phyloP scores from a whole-genome alignment of 2,329 filamentous ascomycete species.

The Arthrocladium fulminans region DNA sequence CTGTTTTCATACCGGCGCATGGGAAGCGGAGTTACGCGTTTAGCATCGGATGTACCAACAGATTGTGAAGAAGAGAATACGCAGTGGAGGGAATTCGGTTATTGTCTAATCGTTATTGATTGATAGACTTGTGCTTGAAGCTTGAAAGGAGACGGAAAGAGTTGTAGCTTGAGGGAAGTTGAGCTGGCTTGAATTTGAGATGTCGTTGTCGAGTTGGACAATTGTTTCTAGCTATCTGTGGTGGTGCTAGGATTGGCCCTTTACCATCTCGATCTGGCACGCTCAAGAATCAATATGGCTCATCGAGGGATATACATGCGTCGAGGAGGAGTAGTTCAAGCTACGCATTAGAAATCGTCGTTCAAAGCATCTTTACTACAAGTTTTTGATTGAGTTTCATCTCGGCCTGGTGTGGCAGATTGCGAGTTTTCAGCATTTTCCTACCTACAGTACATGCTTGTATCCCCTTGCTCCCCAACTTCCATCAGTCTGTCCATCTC shows the following conservation, averaged over 20 bases:
- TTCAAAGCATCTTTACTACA: not conserved
- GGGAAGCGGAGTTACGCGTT: not conserved
- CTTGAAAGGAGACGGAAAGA: not conserved
- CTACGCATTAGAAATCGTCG: not conserved
- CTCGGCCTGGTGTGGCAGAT: no score
- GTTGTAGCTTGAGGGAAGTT: not conserved
- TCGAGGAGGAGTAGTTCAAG: slow-evolving; percentile 2
- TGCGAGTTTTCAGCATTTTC: no score
- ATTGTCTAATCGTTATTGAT: slow-evolving; percentile 10
- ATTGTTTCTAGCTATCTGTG: no score
- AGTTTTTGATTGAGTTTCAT: not conserved
- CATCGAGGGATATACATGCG: not conserved
- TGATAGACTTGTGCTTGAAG: slow-evolving; percentile 3
- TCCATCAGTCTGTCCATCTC: no score
- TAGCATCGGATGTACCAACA: slow-evolving; percentile 8
- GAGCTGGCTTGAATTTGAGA: not conserved
- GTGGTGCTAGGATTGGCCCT: no score
- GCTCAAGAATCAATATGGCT: not conserved
- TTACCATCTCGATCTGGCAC: not conserved
- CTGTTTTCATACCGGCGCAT: slow-evolving; percentile 7
- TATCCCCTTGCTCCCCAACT: no score
- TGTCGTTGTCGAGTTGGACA: no score
- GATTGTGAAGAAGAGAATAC: not conserved
- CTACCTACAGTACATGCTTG: no score
- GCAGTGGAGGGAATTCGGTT: slow-evolving; percentile 2